These are phyloP conservation scores for Globisporangium acanthophoron DNA, from an alignment of 352 stramenopile genomes.

Conservation along the genomic window DNA sequence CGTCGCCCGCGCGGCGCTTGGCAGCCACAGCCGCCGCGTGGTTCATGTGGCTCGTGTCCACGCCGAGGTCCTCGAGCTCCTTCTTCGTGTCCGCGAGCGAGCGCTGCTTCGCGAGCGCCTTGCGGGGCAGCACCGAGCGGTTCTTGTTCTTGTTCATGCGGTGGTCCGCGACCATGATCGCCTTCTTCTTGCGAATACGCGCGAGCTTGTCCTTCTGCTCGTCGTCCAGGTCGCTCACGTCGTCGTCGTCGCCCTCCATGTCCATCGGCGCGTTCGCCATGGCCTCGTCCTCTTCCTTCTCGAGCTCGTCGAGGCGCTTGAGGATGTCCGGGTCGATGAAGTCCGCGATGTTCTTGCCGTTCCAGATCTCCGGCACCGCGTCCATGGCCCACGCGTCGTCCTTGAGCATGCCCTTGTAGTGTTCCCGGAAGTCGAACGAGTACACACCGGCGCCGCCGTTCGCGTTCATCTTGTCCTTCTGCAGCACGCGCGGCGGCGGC, in stretches of 20 bases:
- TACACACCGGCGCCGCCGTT: conserved; percentile 98
- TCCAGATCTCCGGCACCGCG: conserved; percentile 98
- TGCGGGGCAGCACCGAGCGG: conserved; percentile 86
- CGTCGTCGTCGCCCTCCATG: conserved; percentile 74
- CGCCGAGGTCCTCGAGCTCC: conserved; percentile 86
- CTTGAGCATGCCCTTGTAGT: conserved; percentile 95
- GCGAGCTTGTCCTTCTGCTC: conserved; percentile 92
- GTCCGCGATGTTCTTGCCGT: conserved; percentile 99
- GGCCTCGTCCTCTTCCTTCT: conserved; percentile 96
- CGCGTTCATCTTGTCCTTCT: conserved; percentile 89
- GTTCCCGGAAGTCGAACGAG: conserved; percentile 95
- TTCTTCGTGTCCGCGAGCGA: conserved; percentile 86
- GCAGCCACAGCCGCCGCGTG: conserved; percentile 71
- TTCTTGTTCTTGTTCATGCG: conserved; percentile 96
- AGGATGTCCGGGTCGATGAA: conserved; percentile 99
- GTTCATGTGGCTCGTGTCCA: conserved; percentile 90
- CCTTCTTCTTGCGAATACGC: conserved; percentile 82
- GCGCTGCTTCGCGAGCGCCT: conserved; percentile 73
- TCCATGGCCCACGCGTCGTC: conserved; percentile 97
- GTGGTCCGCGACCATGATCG: conserved; percentile 77
- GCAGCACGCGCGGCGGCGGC: conserved; percentile 37
- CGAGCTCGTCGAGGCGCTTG: conserved; percentile 92
- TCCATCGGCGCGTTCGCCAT: conserved; percentile 88
- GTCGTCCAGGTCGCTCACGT: conserved; percentile 92
- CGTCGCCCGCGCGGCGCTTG: conserved; percentile 61